Conservation (phyloP, 345 rosid genomes). For the Garcia nutans region DNA sequence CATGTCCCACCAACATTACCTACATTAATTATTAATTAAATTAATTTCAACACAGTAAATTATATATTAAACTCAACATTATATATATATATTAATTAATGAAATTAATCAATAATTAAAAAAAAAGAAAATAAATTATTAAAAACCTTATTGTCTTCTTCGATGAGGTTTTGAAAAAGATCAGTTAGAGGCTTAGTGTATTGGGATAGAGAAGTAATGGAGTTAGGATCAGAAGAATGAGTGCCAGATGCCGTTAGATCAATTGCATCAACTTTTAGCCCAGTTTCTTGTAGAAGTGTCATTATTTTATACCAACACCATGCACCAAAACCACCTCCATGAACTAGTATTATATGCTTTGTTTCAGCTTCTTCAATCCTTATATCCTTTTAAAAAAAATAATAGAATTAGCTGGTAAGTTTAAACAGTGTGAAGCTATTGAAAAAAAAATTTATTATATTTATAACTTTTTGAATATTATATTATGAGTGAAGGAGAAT, state of each 20-base stretch:
- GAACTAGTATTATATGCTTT: conserved; percentile 62
- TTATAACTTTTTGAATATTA: too few relatives aligned
- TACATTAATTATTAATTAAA: conserved; percentile 1
- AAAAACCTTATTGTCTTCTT: conserved; percentile 32
- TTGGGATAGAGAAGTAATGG: conserved; percentile 33
- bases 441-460: too few relatives aligned
- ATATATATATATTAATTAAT: too few relatives aligned
- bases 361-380: conserved; percentile 45
- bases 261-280: conserved; percentile 57
- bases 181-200: conserved; percentile 39
- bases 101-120: background rate
- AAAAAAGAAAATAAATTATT: background rate
- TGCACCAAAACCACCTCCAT: conserved; percentile 90
- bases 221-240: conserved; percentile 46
- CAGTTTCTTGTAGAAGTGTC: conserved; percentile 54
- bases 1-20: conserved; percentile 52
- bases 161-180: conserved; percentile 26
- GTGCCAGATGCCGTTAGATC: conserved; percentile 68
- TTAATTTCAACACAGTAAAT: too few relatives aligned
- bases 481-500: too few relatives aligned
- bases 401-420: too few relatives aligned
- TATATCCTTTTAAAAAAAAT: conserved; percentile 8
- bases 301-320: conserved; percentile 89
- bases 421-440: too few relatives aligned
- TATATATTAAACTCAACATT: too few relatives aligned